Evolutionary conservation across 345 rosid species (phyloP), one percentile per base, ranked within the genome.

Genomic region (Melaleuca alternifolia): DNA sequence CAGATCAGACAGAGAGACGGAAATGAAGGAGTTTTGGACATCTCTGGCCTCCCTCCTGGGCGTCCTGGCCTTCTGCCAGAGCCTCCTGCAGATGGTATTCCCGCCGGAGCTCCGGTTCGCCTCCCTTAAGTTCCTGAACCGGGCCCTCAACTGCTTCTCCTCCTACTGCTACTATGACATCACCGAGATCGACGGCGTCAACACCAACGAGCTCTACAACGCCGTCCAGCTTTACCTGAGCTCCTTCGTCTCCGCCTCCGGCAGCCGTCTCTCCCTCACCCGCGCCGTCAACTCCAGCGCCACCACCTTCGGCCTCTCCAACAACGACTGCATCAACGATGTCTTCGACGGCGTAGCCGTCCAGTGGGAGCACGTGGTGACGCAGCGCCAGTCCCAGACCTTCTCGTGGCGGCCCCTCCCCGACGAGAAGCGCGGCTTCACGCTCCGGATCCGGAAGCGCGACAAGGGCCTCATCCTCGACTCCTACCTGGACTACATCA

Each of bases 131-230:
- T 86, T 95, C 90, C 86, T 92, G 90, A 89, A 87, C 92, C 88
- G 94, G 37, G 4, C 91, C 91, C 91, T 92, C 89, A 90, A 89
- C 88, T 53, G 93, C 86, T 94, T 94, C 90, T 94, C 94, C 51
- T 44, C 94, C 48, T 92, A 92, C 87, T 95, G 97, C 84, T 96
- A 95, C 95, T 97, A 93, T 85, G 99, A 97, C 90, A 96, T 96
- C 85, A 96, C 99, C 0, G 99, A 97, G 88, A 95, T 95, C 84
- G 98, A 97, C 88, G 99, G 99, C 62, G 98, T 97, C 24, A 97
- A 97, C 94, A 96, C 99, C 89, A 96, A 97, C 94, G 98, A 97
- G 83, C 99, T 97, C 87, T 97, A 97, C 92, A 92, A 92, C 97
- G 99, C 99, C n/a, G 98, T 95, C 87, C 99, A 97, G 92, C 97